Evolutionary conservation across 1,139 yeast species (phyloP).

Genomic region (Hemisphaericaspora xylofermentans): DNA sequence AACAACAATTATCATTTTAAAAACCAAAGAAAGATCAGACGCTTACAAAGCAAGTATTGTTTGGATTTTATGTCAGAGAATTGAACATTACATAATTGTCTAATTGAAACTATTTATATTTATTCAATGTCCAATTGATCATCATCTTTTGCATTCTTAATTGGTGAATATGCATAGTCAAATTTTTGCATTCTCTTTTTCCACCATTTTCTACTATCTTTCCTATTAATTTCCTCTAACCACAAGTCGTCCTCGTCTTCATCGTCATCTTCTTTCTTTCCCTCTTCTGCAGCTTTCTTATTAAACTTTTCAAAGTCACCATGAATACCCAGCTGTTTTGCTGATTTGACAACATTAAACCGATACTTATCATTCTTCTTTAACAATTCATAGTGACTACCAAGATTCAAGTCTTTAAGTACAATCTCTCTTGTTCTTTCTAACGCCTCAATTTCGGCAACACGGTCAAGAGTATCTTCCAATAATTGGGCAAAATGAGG

Average conservation of each 20-base stretch:
- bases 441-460: slow-evolving; percentile 72
- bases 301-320: slow-evolving; percentile 16
- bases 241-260: slow-evolving; percentile 32
- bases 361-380: slow-evolving; percentile 16
- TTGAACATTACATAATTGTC: too few relatives aligned
- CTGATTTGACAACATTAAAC: slow-evolving; percentile 18
- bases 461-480: slow-evolving; percentile 68
- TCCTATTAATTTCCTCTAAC: slow-evolving; percentile 42
- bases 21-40: too few relatives aligned
- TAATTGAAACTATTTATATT: too few relatives aligned
- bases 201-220: slow-evolving; percentile 48
- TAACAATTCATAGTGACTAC: slow-evolving; percentile 41
- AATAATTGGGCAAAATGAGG: slow-evolving; percentile 72
- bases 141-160: slow-evolving; percentile 6
- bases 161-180: slow-evolving; percentile 22
- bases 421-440: slow-evolving; percentile 82
- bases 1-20: too few relatives aligned
- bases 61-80: too few relatives aligned
- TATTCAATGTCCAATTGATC: slow-evolving; percentile 3
- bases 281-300: slow-evolving; percentile 17
- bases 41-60: too few relatives aligned
- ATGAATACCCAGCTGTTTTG: slow-evolving; percentile 22
- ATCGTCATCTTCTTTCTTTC: slow-evolving; percentile 30
- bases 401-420: slow-evolving; percentile 64
- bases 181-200: slow-evolving; percentile 40